Evolutionary conservation across 768 basidiomycete genomes (phyloP).

Genomic region (Trametes coccinea): DNA sequence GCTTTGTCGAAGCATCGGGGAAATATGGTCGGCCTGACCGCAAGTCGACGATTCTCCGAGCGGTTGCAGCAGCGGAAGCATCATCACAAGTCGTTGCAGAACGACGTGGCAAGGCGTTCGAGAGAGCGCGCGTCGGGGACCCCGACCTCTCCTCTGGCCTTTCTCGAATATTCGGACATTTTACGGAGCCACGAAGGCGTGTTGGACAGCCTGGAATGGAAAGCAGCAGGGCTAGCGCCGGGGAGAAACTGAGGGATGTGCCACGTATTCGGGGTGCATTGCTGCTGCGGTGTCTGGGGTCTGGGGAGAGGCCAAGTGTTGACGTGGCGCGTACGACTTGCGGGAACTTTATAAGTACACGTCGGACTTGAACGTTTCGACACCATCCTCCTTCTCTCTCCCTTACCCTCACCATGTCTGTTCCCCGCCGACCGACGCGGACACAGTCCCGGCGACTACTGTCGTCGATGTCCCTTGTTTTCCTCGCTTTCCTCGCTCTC

Average conservation of each 20-base stretch:
- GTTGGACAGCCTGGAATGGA: too few relatives aligned
- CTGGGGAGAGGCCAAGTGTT: constrained; percentile 15
- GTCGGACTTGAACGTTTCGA: constrained; percentile 3
- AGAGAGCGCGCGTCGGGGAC: background rate
- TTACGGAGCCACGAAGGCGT: background rate
- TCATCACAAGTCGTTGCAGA: constrained; percentile 9
- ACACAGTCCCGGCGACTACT: constrained; percentile 52
- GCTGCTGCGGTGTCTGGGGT: constrained; percentile 17
- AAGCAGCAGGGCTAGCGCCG: background rate
- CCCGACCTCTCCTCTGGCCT: constrained; percentile 1
- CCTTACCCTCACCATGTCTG: constrained; percentile 28
- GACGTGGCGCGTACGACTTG: constrained; percentile 25
- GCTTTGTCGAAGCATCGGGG: background rate
- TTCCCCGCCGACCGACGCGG: constrained; percentile 51
- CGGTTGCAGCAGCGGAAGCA: constrained; percentile 12
- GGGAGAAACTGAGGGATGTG: background rate
- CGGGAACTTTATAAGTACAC: constrained; percentile 18
- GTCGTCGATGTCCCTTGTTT: constrained; percentile 59
- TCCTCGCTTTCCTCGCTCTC: constrained; percentile 58
- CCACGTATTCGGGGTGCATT: constrained; percentile 15
- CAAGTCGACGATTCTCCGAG: constrained; percentile 10
- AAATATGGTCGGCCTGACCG: constrained; percentile 4
- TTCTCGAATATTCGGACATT: constrained; percentile 17
- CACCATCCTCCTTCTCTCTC: constrained; percentile 16
- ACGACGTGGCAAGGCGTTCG: constrained; percentile 16